Percentiles rank a stretch among this genome's conserved stretches.
Evolutionary conservation across 2,329 filamentous ascomycete genomes (phyloP).

Genomic region (Calonectria henricotiae): DNA sequence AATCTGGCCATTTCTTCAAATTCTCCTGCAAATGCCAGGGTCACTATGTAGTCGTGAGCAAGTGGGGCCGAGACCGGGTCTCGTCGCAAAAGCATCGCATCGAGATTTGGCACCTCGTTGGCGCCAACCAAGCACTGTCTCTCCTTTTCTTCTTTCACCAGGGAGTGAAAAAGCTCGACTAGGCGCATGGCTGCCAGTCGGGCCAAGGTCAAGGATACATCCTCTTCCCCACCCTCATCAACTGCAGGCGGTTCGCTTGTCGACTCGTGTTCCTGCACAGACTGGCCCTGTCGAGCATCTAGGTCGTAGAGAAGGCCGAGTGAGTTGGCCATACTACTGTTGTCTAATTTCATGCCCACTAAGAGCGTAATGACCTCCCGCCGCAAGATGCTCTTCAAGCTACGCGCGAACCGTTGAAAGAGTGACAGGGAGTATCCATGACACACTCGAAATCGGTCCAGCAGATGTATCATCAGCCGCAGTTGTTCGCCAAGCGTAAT

Average conservation of each 20-base stretch:
- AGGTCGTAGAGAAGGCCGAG: slow-evolving; percentile 43
- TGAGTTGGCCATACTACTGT: slow-evolving; percentile 32
- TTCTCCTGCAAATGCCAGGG: slow-evolving; percentile 75
- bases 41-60: slow-evolving; percentile 74
- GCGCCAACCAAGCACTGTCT: slow-evolving; percentile 42
- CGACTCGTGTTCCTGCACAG: slow-evolving; percentile 29
- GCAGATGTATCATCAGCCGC: slow-evolving; percentile 50
- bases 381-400: slow-evolving; percentile 51
- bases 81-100: slow-evolving; percentile 55
- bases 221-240: slow-evolving; percentile 15
- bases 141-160: slow-evolving; percentile 50
- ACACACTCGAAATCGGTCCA: slow-evolving; percentile 52
- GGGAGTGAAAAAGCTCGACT: slow-evolving; percentile 51
- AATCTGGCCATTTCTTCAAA: slow-evolving; percentile 71
- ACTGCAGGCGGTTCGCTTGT: slow-evolving; percentile 7
- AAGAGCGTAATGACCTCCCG: slow-evolving; percentile 49
- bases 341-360: slow-evolving; percentile 39
- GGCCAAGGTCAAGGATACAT: slow-evolving; percentile 42
- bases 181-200: slow-evolving; percentile 47
- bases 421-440: slow-evolving; percentile 48
- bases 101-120: slow-evolving; percentile 53
- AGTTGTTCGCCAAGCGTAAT: slow-evolving; percentile 55
- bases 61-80: slow-evolving; percentile 60
- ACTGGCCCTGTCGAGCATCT: slow-evolving; percentile 36
- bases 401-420: slow-evolving; percentile 49